Percentiles rank a stretch among this genome's conserved stretches.
These are phyloP conservation scores for Aspergillus proliferans DNA, from an alignment of 2,329 filamentous ascomycete species.

Conservation along the genomic window DNA sequence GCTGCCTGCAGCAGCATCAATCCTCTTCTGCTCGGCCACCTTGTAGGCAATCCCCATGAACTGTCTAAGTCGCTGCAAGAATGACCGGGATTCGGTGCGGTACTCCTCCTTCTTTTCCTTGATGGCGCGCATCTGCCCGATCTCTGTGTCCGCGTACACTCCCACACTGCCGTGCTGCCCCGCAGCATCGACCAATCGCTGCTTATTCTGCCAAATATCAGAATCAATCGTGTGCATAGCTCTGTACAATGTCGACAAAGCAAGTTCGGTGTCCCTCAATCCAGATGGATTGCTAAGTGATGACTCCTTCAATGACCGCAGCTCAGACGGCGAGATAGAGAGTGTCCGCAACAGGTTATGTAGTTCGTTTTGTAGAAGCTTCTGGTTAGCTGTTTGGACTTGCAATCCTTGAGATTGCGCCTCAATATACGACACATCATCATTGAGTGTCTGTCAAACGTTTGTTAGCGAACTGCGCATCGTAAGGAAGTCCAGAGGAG, in stretches of 20 bases:
- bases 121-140: constrained; percentile 82
- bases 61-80: constrained; percentile 71
- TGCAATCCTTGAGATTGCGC: constrained; percentile 94
- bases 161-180: constrained; percentile 36
- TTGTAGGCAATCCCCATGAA: constrained; percentile 80
- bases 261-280: constrained; percentile 68
- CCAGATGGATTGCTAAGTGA: constrained; percentile 66
- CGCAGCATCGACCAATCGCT: constrained; percentile 42
- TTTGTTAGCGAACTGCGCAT: constrained; percentile 17
- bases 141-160: constrained; percentile 66
- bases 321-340: constrained; percentile 70
- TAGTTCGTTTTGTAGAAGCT: constrained; percentile 82
- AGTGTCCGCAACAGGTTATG: constrained; percentile 85
- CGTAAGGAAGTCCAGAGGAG: not conserved
- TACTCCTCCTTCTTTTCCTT: constrained; percentile 94
- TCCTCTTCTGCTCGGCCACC: constrained; percentile 64
- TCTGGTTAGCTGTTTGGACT: constrained; percentile 95
- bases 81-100: constrained; percentile 64
- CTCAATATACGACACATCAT: constrained; percentile 96
- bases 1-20: constrained; percentile 49
- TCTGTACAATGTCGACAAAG: constrained; percentile 77
- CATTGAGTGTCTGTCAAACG: constrained; percentile 71
- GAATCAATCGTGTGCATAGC: constrained; percentile 93
- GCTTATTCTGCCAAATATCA: constrained; percentile 55
- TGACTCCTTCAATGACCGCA: constrained; percentile 66